phyloP scores from a whole-genome alignment of 2,329 filamentous ascomycete genomes.

The Epichloe amarillans region DNA sequence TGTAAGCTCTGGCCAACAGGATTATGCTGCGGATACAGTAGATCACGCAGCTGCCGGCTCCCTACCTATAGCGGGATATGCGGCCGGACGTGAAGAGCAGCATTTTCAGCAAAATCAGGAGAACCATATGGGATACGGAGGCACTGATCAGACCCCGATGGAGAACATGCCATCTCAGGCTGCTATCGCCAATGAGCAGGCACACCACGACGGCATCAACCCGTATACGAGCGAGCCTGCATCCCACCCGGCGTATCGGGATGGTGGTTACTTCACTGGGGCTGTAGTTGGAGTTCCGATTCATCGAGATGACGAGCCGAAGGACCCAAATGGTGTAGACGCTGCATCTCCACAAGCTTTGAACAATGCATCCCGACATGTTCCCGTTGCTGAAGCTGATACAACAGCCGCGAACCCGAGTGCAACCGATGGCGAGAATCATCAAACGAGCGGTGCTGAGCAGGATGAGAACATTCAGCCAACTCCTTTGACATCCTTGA shows the following conservation, averaged over 20 bases:
- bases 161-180: conserved; percentile 37
- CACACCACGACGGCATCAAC: conserved; percentile 41
- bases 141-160: conserved; percentile 30
- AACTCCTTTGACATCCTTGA: conserved; percentile 5
- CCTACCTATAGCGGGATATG: conserved; percentile 26
- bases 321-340: not conserved
- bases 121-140: conserved; percentile 28
- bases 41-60: conserved; percentile 45
- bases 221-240: conserved; percentile 39
- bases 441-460: conserved; percentile 5
- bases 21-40: conserved; percentile 36
- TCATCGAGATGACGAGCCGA: conserved; percentile 8
- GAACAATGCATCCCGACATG: not conserved
- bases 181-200: conserved; percentile 35
- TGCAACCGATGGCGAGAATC: conserved; percentile 5
- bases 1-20: conserved; percentile 52
- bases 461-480: conserved; percentile 7
- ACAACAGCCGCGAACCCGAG: not conserved
- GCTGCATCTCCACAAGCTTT: not conserved
- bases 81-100: conserved; percentile 14
- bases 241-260: conserved; percentile 8
- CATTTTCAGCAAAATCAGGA: conserved; percentile 1
- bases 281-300: conserved; percentile 7
- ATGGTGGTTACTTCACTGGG: conserved; percentile 10
- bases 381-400: not conserved